Evolutionary conservation across 139 green algal genomes (phyloP).

Genomic region (Auxenochlorella protothecoides): DNA sequence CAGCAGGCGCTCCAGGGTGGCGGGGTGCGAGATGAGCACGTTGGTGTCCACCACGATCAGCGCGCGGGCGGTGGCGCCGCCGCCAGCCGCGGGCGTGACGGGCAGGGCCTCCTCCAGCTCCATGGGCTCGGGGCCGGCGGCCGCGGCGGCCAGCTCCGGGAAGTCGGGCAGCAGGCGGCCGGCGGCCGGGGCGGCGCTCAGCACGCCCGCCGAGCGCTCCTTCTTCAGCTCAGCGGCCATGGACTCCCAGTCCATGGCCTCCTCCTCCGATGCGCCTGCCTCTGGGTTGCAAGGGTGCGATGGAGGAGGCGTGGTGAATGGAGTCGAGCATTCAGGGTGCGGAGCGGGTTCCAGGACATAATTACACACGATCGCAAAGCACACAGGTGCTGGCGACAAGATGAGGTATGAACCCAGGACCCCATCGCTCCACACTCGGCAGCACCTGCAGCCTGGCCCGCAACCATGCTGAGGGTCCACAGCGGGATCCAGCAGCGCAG

Average conservation of each 20-base stretch:
- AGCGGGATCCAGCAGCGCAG: slow-evolving; percentile 22
- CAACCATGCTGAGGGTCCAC: slow-evolving; percentile 11
- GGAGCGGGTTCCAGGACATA: too few relatives aligned
- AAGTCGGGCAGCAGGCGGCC: neutral
- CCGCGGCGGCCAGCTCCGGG: slow-evolving; percentile 5
- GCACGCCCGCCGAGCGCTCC: neutral
- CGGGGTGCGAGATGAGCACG: slow-evolving; percentile 24
- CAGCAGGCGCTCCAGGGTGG: slow-evolving; percentile 10
- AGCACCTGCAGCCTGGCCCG: too few relatives aligned
- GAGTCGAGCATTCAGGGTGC: too few relatives aligned
- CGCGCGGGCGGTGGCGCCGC: slow-evolving; percentile 1
- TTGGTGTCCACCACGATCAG: slow-evolving; percentile 36
- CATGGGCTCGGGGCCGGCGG: slow-evolving; percentile 5
- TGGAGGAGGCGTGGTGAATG: too few relatives aligned
- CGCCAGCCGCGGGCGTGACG: neutral
- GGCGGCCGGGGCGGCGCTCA: neutral
- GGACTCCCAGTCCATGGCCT: slow-evolving; percentile 1
- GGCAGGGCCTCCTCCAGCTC: slow-evolving; percentile 7
- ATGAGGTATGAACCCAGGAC: too few relatives aligned
- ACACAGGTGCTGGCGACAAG: too few relatives aligned
- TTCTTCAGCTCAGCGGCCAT: neutral
- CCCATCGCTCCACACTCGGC: too few relatives aligned
- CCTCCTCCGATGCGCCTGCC: slow-evolving; percentile 1
- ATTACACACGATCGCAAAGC: too few relatives aligned
- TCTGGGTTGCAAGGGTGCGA: too few relatives aligned